phyloP scores from a whole-genome alignment of 495 filamentous ascomycete genomes.

The Podospora fimiseda region DNA sequence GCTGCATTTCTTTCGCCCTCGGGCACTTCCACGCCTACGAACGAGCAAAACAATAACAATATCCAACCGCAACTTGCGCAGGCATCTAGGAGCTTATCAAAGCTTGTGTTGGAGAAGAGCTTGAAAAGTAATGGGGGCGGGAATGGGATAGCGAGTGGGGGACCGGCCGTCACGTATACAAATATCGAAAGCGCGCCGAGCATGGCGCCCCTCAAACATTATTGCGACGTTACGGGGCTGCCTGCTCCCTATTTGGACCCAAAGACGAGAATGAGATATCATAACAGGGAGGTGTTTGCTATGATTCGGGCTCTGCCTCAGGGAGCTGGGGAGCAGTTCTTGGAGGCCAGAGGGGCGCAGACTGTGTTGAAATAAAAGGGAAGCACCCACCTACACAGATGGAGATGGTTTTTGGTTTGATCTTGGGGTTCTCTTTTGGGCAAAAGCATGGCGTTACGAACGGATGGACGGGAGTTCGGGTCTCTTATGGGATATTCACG shows the following conservation, averaged over 20 bases:
- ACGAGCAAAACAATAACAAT: slow-evolving; percentile 28
- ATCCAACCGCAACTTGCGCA: slow-evolving; percentile 69
- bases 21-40: slow-evolving; percentile 55
- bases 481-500: not conserved
- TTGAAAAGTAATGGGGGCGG: slow-evolving; percentile 8
- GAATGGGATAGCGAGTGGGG: slow-evolving; percentile 19
- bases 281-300: slow-evolving; percentile 81
- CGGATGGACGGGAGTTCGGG: not conserved
- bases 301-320: slow-evolving; percentile 70
- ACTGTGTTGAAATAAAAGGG: slow-evolving; percentile 67
- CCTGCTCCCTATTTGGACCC: slow-evolving; percentile 85
- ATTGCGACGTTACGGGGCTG: slow-evolving; percentile 93
- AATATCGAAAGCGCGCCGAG: slow-evolving; percentile 91
- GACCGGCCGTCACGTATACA: slow-evolving; percentile 66
- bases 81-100: slow-evolving; percentile 74
- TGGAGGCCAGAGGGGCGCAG: slow-evolving; percentile 86
- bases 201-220: slow-evolving; percentile 67
- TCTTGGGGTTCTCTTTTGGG: not conserved
- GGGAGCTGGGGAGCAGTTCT: slow-evolving; percentile 74
- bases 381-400: not conserved
- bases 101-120: slow-evolving; percentile 73
- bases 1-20: slow-evolving; percentile 49
- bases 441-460: slow-evolving; percentile 1
- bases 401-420: not conserved
- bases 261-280: slow-evolving; percentile 84